Conservation (phyloP, 2,329 filamentous ascomycete species). For the Knufia fluminis region DNA sequence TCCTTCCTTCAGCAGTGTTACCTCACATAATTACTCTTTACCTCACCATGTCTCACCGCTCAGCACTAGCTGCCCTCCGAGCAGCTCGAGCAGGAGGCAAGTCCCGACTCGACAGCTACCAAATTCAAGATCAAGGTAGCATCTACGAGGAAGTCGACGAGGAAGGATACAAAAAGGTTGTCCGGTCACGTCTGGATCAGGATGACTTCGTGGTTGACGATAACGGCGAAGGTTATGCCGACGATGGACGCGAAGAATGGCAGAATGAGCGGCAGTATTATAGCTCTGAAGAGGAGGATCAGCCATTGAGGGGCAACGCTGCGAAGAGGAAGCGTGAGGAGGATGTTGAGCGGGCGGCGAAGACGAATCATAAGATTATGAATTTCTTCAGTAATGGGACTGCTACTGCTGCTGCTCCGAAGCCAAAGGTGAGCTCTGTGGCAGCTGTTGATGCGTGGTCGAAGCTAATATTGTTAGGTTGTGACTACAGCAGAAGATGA, state of each 20-base stretch:
- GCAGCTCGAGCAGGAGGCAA: conserved; percentile 82
- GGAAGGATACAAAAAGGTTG: conserved; percentile 92
- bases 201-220: conserved; percentile 99
- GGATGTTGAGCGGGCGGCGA: conserved; percentile 73
- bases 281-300: conserved; percentile 65
- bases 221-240: conserved; percentile 92
- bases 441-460: background rate
- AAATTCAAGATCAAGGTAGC: conserved; percentile 72
- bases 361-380: conserved; percentile 82
- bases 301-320: conserved; percentile 48
- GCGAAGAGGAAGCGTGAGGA: conserved; percentile 82
- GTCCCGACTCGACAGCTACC: conserved; percentile 78
- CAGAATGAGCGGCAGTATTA: conserved; percentile 57
- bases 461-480: conserved; percentile 14
- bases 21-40: background rate
- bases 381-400: conserved; percentile 85
- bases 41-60: conserved; percentile 19
- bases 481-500: conserved; percentile 74
- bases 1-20: background rate
- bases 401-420: conserved; percentile 52
- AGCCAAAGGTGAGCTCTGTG: conserved; percentile 67
- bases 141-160: conserved; percentile 97
- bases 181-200: conserved; percentile 76
- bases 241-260: conserved; percentile 94
- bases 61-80: conserved; percentile 60